Evolutionary conservation across 345 rosid species (phyloP).

Genomic region (Limnanthes douglasii): DNA sequence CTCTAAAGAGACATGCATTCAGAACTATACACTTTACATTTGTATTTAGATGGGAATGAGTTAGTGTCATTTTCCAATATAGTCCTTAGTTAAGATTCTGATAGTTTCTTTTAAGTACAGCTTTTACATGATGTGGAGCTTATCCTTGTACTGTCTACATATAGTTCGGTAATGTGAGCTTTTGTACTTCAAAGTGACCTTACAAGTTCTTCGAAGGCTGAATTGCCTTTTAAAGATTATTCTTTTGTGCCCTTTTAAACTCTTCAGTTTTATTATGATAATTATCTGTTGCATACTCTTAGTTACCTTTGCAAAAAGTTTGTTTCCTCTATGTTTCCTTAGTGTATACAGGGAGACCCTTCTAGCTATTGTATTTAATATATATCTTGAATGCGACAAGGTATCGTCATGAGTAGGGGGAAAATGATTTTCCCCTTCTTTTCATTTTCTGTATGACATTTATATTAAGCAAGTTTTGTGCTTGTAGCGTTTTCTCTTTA

Average conservation of each 20-base stretch:
- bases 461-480: slow-evolving; percentile 9
- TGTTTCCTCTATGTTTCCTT: slow-evolving; percentile 32
- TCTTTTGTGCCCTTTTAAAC: slow-evolving; percentile 12
- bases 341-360: slow-evolving; percentile 49
- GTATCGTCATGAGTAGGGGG: slow-evolving; percentile 52
- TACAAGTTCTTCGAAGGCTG: slow-evolving; percentile 11
- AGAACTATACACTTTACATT: slow-evolving; percentile 9
- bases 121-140: slow-evolving; percentile 32
- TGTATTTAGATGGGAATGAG: slow-evolving; percentile 35
- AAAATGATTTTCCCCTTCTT: slow-evolving; percentile 12
- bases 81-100: slow-evolving; percentile 18
- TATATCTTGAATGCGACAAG: slow-evolving; percentile 41
- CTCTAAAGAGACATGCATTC: slow-evolving; percentile 22
- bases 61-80: slow-evolving; percentile 15
- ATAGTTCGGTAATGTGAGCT: slow-evolving; percentile 6
- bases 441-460: slow-evolving; percentile 9
- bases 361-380: slow-evolving; percentile 41
- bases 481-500: slow-evolving; percentile 6
- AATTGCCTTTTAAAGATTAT: slow-evolving; percentile 7
- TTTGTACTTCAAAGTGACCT: slow-evolving; percentile 9
- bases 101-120: slow-evolving; percentile 21
- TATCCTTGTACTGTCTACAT: slow-evolving; percentile 19
- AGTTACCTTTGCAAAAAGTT: slow-evolving; percentile 38
- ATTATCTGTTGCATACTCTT: slow-evolving; percentile 10
- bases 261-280: slow-evolving; percentile 8